Base-by-base conservation (phyloP, 306 rosid species). In the Calophaca sinica region DNA sequence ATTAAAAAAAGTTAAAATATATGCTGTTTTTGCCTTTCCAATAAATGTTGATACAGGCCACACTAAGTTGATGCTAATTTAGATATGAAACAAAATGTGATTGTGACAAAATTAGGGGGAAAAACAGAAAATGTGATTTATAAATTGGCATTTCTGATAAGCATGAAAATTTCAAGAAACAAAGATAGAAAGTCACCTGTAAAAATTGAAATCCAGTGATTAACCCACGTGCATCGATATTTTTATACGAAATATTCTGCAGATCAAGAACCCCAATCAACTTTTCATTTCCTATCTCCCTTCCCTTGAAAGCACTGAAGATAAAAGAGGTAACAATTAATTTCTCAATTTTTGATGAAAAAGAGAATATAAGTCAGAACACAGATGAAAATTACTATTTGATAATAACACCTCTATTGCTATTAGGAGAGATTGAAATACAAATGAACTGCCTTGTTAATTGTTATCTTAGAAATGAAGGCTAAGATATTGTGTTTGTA, bases 151-250 rank as follows among this genome's bases (percentile, higher is more conserved):
- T 70, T 62, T 15, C 26, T 69, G 7, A 41, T 42, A 39, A 48
- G 35, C 41, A 51, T 67, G 60, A 29, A 60, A 66, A 31, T 38
- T 11, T 15, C 5, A 63, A 50, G 44, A 51, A 44, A 63, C 66
- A 65, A 9, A 28, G n/a, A 67, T 2, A 33, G 78, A 75, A 71
- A 44, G 13, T 68, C 66, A 91, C 98, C 96, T 94, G 98, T 80
- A 94, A 76, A 70, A 84, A 91, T 73, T 94, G 97, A 82, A 94
- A 94, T 44, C 94, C 98, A 0, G 97, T 94, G 64, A 91, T 94
- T 51, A 91, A 77, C 39, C 82, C 97, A 3, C 97, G 97, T 2
- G 90, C 86, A 73, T 94, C 98, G 26, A 94, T 10, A 69, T 94
- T 94, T 57, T 80, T 89, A 63, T 87, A 87, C 1, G 88, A 8